Conservation (phyloP, 768 basidiomycete species). For the Boletus pseudo-olivaceus region DNA sequence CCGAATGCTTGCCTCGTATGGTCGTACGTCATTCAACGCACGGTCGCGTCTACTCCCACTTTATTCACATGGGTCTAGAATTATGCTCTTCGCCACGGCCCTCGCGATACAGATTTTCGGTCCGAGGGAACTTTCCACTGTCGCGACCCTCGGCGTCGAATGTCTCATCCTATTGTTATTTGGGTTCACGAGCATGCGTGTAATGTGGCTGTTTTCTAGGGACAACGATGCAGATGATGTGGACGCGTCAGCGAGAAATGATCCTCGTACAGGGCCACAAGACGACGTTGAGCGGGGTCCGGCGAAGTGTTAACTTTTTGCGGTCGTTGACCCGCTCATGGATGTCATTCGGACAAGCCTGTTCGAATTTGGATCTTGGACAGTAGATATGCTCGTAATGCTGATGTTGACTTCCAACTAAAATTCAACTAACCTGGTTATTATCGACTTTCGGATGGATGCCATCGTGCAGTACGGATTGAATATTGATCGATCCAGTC, state of each 20-base stretch:
- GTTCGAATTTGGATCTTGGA: not conserved
- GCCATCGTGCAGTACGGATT: too few species aligned
- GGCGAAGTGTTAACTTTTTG: not conserved
- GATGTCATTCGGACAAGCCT: not conserved
- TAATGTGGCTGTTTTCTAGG: not conserved
- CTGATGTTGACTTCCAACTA: too few species aligned
- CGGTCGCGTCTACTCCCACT: not conserved
- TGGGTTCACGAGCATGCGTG: too few species aligned
- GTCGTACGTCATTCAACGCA: slow-evolving; percentile 7
- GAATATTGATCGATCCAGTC: too few species aligned
- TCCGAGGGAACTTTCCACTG: not conserved
- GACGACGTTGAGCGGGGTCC: not conserved
- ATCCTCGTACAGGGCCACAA: not conserved
- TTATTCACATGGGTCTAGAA: not conserved
- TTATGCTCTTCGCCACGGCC: slow-evolving; percentile 6
- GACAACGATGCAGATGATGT: not conserved
- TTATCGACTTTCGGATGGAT: too few species aligned
- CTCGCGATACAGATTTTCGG: slow-evolving; percentile 11
- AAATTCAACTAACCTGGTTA: too few species aligned
- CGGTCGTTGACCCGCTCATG: not conserved
- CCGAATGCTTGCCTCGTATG: slow-evolving; percentile 11
- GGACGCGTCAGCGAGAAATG: not conserved
- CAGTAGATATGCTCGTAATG: not conserved
- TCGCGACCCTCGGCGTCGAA: slow-evolving; percentile 2
- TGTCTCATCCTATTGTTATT: slow-evolving; percentile 5